phyloP scores from a whole-genome alignment of 2,329 filamentous ascomycete genomes.

The Tolypocladium sp. region DNA sequence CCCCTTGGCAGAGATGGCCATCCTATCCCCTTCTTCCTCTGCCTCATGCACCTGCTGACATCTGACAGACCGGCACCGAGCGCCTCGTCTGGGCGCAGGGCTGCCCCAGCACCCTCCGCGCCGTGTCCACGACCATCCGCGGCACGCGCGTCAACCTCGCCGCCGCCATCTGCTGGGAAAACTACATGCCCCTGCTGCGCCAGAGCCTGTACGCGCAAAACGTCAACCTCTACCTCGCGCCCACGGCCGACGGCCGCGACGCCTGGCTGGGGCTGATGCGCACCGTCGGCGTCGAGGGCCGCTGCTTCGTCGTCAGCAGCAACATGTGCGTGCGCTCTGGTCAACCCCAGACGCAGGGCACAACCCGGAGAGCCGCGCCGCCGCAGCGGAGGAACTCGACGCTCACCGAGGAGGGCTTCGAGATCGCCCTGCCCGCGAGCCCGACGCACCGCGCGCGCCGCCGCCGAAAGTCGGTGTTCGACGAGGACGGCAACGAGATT shows the following conservation, averaged over 20 bases:
- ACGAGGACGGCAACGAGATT: constrained; percentile 48
- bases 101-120: constrained; percentile 66
- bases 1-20: no score
- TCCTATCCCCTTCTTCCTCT: not conserved
- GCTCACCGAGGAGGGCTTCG: constrained; percentile 36
- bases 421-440: constrained; percentile 31
- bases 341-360: not conserved
- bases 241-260: constrained; percentile 77
- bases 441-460: not conserved
- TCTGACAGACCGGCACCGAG: constrained; percentile 60
- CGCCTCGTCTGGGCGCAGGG: constrained; percentile 86
- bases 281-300: constrained; percentile 71
- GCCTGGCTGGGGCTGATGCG: constrained; percentile 78
- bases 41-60: not conserved
- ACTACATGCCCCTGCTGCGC: constrained; percentile 84
- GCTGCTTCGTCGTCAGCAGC: constrained; percentile 76
- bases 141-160: constrained; percentile 74
- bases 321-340: constrained; percentile 61
- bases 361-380: no score
- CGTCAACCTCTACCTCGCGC: constrained; percentile 83
- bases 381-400: constrained; percentile 22
- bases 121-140: constrained; percentile 69
- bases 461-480: constrained; percentile 31
- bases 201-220: constrained; percentile 83
- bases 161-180: constrained; percentile 93